Evolutionary conservation across 1,284 basidiomycete species (phyloP).

Genomic region (Malassezia cuniculi): DNA sequence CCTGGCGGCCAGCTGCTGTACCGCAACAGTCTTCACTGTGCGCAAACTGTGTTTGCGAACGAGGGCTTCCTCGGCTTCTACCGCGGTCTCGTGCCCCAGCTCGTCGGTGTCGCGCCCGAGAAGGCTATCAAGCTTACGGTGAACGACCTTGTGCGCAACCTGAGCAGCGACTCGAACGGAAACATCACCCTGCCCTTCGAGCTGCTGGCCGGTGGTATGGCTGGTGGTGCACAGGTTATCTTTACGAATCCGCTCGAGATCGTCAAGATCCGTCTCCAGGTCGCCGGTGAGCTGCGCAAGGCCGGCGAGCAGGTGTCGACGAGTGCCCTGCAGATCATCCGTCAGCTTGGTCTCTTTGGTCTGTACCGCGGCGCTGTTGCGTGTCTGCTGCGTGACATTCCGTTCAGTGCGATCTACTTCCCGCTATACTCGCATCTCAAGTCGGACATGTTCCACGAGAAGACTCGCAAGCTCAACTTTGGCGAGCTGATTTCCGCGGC

Average conservation of each 20-base stretch:
- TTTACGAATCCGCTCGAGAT: conserved; percentile 86
- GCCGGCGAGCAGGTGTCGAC: conserved; percentile 63
- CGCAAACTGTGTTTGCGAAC: conserved; percentile 81
- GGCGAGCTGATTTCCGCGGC: conserved; percentile 75
- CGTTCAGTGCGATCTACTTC: conserved; percentile 54
- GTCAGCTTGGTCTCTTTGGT: conserved; percentile 78
- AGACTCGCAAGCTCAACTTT: conserved; percentile 80
- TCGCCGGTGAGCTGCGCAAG: conserved; percentile 87
- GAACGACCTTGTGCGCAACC: conserved; percentile 76
- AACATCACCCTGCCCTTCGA: conserved; percentile 77
- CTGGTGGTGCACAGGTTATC: conserved; percentile 91
- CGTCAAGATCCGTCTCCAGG: conserved; percentile 85
- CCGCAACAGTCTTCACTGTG: conserved; percentile 58
- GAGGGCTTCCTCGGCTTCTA: conserved; percentile 90
- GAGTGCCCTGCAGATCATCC: conserved; percentile 81
- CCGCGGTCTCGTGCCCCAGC: conserved; percentile 83
- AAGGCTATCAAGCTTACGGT: conserved; percentile 90
- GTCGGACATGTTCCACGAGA: conserved; percentile 86
- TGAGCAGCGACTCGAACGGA: conserved; percentile 81
- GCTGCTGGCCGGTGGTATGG: conserved; percentile 74
- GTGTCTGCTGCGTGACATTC: conserved; percentile 76
- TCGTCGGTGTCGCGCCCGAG: conserved; percentile 93
- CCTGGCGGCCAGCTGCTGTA: conserved; percentile 23
- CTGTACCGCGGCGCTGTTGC: conserved; percentile 82
- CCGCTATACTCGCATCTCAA: conserved; percentile 55